Percentiles rank a stretch among this genome's conserved stretches.
These are phyloP conservation scores for Barnettozyma siamensis DNA, from an alignment of 805 yeast genomes.

Conservation along the genomic window DNA sequence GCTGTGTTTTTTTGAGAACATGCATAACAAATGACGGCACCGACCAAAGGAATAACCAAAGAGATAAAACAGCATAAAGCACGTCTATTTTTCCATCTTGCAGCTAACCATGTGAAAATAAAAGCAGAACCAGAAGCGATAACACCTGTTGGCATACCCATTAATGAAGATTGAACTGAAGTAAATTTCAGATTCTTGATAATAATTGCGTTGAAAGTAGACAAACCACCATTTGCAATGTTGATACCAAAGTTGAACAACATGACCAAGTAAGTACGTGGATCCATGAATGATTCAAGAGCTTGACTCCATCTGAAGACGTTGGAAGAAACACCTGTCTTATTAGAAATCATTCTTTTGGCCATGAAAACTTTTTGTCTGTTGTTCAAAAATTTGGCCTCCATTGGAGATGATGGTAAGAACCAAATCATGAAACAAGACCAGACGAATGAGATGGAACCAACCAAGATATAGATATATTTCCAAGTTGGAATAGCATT, in stretches of 20 bases:
- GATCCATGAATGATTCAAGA: constrained; percentile 37
- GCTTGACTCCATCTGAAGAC: constrained; percentile 37
- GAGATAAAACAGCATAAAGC: constrained; percentile 24
- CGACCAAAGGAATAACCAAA: constrained; percentile 25
- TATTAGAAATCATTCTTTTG: constrained; percentile 34
- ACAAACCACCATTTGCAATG: constrained; percentile 32
- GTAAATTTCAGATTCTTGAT: constrained; percentile 21
- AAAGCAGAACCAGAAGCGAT: constrained; percentile 29
- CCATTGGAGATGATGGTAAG: constrained; percentile 45
- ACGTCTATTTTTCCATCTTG: constrained; percentile 27
- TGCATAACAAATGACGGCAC: constrained; percentile 23
- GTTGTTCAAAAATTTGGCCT: constrained; percentile 33
- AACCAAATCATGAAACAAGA: constrained; percentile 26
- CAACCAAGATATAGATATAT: constrained; percentile 43
- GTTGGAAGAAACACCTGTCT: constrained; percentile 38
- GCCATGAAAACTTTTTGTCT: constrained; percentile 42
- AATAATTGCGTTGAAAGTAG: constrained; percentile 25
- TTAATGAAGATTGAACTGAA: constrained; percentile 21
- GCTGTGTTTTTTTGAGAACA: constrained; percentile 22
- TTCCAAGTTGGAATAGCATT: constrained; percentile 39
- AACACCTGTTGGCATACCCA: constrained; percentile 27
- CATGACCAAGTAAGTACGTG: constrained; percentile 30
- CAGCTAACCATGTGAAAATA: constrained; percentile 29
- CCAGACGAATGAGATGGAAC: constrained; percentile 39
- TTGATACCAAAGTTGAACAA: constrained; percentile 27